A percentile compares a stretch with the other conserved stretches of the same genome.
phyloP scores from a whole-genome alignment of 352 stramenopile genomes.

The Phytopythium vexans region DNA sequence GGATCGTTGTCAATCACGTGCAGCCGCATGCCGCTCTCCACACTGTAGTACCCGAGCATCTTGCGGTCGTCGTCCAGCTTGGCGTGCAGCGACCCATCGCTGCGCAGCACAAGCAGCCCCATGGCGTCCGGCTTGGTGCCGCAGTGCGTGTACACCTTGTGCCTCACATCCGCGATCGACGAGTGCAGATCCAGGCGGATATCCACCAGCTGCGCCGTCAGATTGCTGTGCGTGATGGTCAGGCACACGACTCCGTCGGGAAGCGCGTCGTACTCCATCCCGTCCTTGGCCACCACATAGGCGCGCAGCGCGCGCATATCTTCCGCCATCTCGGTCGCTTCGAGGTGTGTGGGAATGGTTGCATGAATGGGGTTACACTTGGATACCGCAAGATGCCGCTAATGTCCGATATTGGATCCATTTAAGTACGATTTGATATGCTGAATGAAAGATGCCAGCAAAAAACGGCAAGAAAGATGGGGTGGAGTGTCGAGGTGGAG shows the following conservation, averaged over 20 bases:
- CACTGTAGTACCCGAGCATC: slow-evolving; percentile 92
- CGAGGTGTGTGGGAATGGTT: not conserved
- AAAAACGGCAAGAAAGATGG: slow-evolving; percentile 13
- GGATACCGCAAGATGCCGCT: not conserved
- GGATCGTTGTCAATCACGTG: slow-evolving; percentile 97
- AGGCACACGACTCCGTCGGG: slow-evolving; percentile 90
- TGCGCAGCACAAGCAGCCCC: slow-evolving; percentile 62
- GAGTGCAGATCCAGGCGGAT: slow-evolving; percentile 94
- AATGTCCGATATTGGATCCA: not conserved
- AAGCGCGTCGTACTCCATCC: slow-evolving; percentile 81
- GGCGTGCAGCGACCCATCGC: slow-evolving; percentile 41
- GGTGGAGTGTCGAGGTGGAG: slow-evolving; percentile 42
- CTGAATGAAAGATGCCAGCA: not conserved
- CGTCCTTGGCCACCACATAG: slow-evolving; percentile 87
- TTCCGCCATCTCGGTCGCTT: slow-evolving; percentile 42
- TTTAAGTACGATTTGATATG: slow-evolving; percentile 22
- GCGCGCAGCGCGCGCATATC: slow-evolving; percentile 68
- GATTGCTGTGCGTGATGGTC: slow-evolving; percentile 97
- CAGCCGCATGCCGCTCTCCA: slow-evolving; percentile 91
- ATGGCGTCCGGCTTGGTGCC: slow-evolving; percentile 92
- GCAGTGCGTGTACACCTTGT: slow-evolving; percentile 94
- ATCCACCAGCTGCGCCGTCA: slow-evolving; percentile 96
- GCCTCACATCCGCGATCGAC: slow-evolving; percentile 86
- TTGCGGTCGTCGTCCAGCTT: slow-evolving; percentile 69
- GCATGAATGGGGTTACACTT: not conserved